A percentile compares a stretch with the other conserved stretches of the same genome.
These are phyloP conservation scores for Vitis riparia DNA, from an alignment of 164 flowering plant genomes.

Conservation along the genomic window DNA sequence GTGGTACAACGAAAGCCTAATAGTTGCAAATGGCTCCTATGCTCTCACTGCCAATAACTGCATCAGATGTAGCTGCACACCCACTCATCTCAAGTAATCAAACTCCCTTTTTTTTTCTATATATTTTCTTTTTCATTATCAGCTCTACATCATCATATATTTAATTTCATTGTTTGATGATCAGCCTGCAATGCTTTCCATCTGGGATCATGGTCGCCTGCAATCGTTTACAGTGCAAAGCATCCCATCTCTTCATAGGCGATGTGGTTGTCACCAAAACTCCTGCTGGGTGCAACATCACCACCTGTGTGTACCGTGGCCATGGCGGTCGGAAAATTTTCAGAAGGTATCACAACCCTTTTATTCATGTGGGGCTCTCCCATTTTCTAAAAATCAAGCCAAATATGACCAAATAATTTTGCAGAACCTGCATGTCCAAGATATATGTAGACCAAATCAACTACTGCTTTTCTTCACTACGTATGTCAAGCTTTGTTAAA, in stretches of 20 bases:
- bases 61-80: constrained; percentile 29
- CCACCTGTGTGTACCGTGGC: constrained; percentile 30
- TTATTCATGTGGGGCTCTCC: too few species aligned
- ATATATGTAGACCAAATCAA: too few species aligned
- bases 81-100: constrained; percentile 25
- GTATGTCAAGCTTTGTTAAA: too few species aligned
- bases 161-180: background rate
- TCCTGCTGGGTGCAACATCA: constrained; percentile 21
- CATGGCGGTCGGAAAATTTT: constrained; percentile 14
- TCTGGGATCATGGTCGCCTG: constrained; percentile 13
- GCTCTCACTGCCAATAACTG: constrained; percentile 35
- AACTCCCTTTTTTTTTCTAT: background rate
- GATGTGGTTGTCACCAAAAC: constrained; percentile 10
- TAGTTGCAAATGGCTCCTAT: constrained; percentile 30
- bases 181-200: constrained; percentile 14
- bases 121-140: background rate
- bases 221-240: constrained; percentile 27
- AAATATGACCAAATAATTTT: too few species aligned
- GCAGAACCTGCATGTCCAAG: too few species aligned
- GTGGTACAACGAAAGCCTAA: constrained; percentile 26
- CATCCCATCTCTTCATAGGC: constrained; percentile 25
- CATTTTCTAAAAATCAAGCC: too few species aligned
- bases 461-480: too few species aligned
- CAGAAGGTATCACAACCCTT: constrained; percentile 5
- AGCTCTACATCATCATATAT: background rate